Conservation (phyloP, 371 early-diverging fungal species). For the Mucor indicus region DNA sequence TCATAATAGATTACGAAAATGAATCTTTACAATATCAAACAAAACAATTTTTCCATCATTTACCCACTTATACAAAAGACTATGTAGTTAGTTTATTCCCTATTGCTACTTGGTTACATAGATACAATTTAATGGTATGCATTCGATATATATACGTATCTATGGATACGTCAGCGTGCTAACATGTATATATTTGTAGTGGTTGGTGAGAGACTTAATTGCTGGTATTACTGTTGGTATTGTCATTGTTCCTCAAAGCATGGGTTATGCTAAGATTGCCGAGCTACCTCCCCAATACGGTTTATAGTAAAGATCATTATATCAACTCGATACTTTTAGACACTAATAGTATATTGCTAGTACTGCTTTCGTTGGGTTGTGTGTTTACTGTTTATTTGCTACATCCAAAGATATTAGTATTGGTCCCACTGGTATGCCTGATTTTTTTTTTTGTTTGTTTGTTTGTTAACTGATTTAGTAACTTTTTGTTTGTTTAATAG, state of each 20-base stretch:
- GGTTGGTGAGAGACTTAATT: conserved; percentile 83
- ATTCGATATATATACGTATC: too few species aligned
- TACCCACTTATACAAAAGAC: conserved; percentile 30
- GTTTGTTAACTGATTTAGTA: conserved; percentile 44
- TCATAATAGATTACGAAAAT: conserved; percentile 44
- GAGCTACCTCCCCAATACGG: conserved; percentile 80
- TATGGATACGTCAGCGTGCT: too few species aligned
- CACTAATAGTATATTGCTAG: too few species aligned
- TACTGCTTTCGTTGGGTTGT: conserved; percentile 69
- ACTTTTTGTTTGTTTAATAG: conserved; percentile 58
- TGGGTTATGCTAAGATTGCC: conserved; percentile 87
- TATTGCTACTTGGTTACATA: conserved; percentile 65
- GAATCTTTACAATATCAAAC: conserved; percentile 26
- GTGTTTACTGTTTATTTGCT: conserved; percentile 77
- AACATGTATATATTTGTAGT: too few species aligned
- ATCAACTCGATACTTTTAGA: too few species aligned
- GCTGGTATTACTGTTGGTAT: conserved; percentile 87
- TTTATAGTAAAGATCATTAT: conserved; percentile 73
- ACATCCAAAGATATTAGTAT: conserved; percentile 86
- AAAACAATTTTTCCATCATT: conserved; percentile 18
- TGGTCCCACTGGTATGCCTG: conserved; percentile 78
- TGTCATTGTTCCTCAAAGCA: conserved; percentile 82
- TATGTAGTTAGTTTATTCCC: conserved; percentile 58
- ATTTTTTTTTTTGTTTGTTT: too few species aligned
- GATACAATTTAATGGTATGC: too few species aligned